These are phyloP conservation scores for Elsinoe arachidis DNA, from an alignment of 2,329 filamentous ascomycete genomes.

Conservation along the genomic window DNA sequence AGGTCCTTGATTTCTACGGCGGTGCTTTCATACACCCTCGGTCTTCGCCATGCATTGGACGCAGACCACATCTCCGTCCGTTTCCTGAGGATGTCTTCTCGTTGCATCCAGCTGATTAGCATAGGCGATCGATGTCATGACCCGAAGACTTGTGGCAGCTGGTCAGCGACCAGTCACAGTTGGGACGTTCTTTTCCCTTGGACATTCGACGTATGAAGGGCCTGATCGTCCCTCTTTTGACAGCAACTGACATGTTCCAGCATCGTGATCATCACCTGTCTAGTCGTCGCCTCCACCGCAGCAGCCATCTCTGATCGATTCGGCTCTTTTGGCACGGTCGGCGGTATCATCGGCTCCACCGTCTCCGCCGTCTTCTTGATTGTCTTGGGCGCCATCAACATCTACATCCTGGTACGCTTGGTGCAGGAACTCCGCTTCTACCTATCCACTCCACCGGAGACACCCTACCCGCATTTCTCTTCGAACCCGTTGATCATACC, in stretches of 20 bases:
- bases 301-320: slow-evolving; percentile 76
- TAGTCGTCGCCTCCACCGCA: slow-evolving; percentile 84
- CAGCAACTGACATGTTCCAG: slow-evolving; percentile 22
- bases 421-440: slow-evolving; percentile 58
- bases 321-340: slow-evolving; percentile 67
- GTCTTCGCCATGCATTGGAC: slow-evolving; percentile 88
- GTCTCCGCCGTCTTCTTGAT: slow-evolving; percentile 79
- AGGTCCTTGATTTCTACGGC: slow-evolving; percentile 66
- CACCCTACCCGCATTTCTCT: slow-evolving; percentile 14
- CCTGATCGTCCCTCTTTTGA: background rate
- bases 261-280: slow-evolving; percentile 80
- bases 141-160: slow-evolving; percentile 73
- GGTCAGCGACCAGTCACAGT: slow-evolving; percentile 84
- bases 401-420: slow-evolving; percentile 74
- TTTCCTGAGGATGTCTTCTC: background rate
- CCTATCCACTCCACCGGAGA: slow-evolving; percentile 35
- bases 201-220: slow-evolving; percentile 63
- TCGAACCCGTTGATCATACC: slow-evolving; percentile 16
- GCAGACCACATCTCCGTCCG: slow-evolving; percentile 74
- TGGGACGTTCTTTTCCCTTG: slow-evolving; percentile 87
- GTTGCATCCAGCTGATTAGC: background rate
- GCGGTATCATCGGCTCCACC: slow-evolving; percentile 80
- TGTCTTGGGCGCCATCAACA: slow-evolving; percentile 72
- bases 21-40: slow-evolving; percentile 77
- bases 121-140: slow-evolving; percentile 86